A percentile compares a stretch with the other conserved stretches of the same genome.
Evolutionary conservation across 2,329 filamentous ascomycete species (phyloP).

Genomic region (Paraphaeosphaeria sporulosa): DNA sequence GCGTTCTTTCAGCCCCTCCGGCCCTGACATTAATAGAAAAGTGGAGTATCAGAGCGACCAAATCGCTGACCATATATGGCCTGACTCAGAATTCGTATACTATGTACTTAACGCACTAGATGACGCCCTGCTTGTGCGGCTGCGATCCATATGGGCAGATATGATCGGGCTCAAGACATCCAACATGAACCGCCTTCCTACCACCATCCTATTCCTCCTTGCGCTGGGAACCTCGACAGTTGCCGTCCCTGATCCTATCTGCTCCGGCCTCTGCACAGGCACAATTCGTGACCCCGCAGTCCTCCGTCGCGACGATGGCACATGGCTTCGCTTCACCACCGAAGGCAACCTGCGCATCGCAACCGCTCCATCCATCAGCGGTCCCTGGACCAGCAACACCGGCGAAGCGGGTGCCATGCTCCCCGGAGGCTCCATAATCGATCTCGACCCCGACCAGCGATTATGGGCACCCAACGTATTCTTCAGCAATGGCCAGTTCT

Average conservation of each 20-base stretch:
- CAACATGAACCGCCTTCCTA: slow-evolving; percentile 1
- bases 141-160: background rate
- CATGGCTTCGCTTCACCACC: slow-evolving; percentile 19
- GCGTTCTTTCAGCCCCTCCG: background rate
- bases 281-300: slow-evolving; percentile 10
- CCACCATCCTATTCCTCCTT: background rate
- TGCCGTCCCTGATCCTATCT: slow-evolving; percentile 1
- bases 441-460: slow-evolving; percentile 10
- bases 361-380: slow-evolving; percentile 16
- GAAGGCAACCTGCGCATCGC: slow-evolving; percentile 22
- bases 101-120: background rate
- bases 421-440: slow-evolving; percentile 13
- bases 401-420: slow-evolving; percentile 15
- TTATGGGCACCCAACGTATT: slow-evolving; percentile 26
- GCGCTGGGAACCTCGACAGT: background rate
- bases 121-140: background rate
- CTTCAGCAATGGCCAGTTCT: slow-evolving; percentile 54
- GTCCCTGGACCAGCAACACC: slow-evolving; percentile 12
- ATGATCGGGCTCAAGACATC: background rate
- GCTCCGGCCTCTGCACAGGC: slow-evolving; percentile 1
- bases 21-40: background rate
- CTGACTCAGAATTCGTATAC: background rate
- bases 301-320: slow-evolving; percentile 11
- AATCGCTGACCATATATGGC: background rate
- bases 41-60: background rate